Base-by-base conservation (phyloP, 2,329 filamentous ascomycete genomes). In the Metarhizium brunneum region DNA sequence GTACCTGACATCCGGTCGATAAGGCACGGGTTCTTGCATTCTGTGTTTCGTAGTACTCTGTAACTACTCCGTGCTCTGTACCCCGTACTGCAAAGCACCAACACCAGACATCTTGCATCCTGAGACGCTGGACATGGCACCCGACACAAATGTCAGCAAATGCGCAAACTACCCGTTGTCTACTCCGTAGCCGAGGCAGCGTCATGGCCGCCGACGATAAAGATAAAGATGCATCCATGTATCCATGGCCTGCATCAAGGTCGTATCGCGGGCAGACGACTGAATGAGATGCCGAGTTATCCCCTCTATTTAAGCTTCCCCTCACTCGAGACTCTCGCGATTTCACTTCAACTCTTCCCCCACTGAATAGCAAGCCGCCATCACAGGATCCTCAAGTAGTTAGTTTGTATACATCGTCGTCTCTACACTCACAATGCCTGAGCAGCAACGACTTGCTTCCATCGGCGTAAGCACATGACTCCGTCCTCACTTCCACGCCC, bases 381-480 rank as follows among this genome's bases (percentile, higher is more conserved):
- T 35, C 18, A n/a, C 43, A 47, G 14, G 5, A 20, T 7, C n/a
- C 43, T 47, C 1, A 18, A 18, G 18, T 18, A 8, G 11, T 11
- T 7, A 47, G n/a, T 13, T 6, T 14, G 6, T n/a, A 38, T 18
- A 38, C 29, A 30, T 35, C 32, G 32, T 47, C 20, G 29, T 20
- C 35, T 14, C n/a, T 48, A 42, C 45, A 6, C 16, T 20, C 51
- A 50, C 45, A 51, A 56, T 56, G 54, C 8, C 47, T 35, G 10
- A 47, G 29, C 38, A 52, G 36, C 51, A 51, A 10, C 36, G 50
- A 11, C 52, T 56, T 7, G 55, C 55, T 18, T 50, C 55, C 29
- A 40, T 54, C 20, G 55, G 52, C 30, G 55, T 56, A 56, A 51
- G 55, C 47, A 35, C 18, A 42, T 40, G 11, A 5, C 25, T 18